Evolutionary conservation across 176 grass and related monocot species (phyloP).

Genomic region (Puccinellia tenuiflora): DNA sequence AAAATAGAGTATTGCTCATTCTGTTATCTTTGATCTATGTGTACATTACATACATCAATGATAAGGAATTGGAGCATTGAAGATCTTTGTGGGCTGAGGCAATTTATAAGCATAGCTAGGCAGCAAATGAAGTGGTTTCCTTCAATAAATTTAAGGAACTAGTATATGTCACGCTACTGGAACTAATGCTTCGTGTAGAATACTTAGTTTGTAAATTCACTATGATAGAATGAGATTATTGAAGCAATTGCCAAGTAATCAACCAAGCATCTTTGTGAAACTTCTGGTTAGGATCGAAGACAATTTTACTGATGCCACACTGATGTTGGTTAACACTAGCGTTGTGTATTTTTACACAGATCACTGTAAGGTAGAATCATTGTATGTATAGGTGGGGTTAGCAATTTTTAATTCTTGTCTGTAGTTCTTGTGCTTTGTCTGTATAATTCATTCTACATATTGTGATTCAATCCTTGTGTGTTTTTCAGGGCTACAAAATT

Average conservation of each 20-base stretch:
- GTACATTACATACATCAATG: background rate
- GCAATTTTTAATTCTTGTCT: background rate
- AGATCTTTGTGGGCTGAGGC: background rate
- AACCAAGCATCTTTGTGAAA: background rate
- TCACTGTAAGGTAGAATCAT: background rate
- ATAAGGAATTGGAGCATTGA: background rate
- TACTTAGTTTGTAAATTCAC: background rate
- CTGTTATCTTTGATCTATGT: background rate
- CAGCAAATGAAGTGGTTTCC: background rate
- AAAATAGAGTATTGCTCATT: background rate
- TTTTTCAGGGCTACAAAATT: conserved; percentile 94
- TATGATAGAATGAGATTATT: background rate
- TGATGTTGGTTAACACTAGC: background rate
- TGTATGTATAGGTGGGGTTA: background rate
- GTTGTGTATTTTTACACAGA: background rate
- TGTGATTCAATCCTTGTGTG: background rate
- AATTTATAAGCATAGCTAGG: background rate
- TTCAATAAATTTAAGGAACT: background rate
- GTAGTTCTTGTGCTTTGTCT: background rate
- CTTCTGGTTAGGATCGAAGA: background rate
- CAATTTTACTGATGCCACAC: background rate
- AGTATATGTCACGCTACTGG: background rate
- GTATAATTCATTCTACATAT: background rate
- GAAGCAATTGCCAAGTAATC: background rate
- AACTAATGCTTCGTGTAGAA: background rate